These are phyloP conservation scores for Coemansia sp. DNA, from an alignment of 192 early-diverging fungal genomes.

Conservation along the genomic window DNA sequence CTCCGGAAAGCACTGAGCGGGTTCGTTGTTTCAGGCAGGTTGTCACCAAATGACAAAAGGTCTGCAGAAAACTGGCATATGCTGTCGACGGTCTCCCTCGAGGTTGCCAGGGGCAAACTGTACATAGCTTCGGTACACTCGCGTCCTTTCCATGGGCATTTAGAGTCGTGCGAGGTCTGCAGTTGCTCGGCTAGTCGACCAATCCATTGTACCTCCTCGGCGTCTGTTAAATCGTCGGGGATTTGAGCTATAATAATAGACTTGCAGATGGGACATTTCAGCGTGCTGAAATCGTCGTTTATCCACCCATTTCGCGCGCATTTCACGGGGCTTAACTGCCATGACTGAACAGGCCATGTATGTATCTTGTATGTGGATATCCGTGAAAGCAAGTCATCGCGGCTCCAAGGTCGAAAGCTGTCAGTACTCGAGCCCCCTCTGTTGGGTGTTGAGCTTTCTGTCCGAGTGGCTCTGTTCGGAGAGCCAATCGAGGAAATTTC, in stretches of 20 bases:
- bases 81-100: slow-evolving; percentile 34
- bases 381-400: slow-evolving; percentile 43
- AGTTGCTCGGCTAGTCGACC: slow-evolving; percentile 38
- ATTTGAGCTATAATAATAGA: slow-evolving; percentile 46
- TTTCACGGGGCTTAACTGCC: slow-evolving; percentile 36
- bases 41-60: slow-evolving; percentile 18
- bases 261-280: slow-evolving; percentile 41
- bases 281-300: slow-evolving; percentile 46
- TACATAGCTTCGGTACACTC: slow-evolving; percentile 36
- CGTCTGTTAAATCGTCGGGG: slow-evolving; percentile 35
- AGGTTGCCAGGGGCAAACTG: slow-evolving; percentile 34
- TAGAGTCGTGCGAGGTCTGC: slow-evolving; percentile 38
- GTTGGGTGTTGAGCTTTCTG: not conserved
- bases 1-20: slow-evolving; percentile 48
- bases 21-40: slow-evolving; percentile 23
- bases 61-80: slow-evolving; percentile 37
- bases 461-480: not conserved
- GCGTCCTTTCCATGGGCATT: slow-evolving; percentile 44
- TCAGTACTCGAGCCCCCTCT: slow-evolving; percentile 3
- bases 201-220: slow-evolving; percentile 42
- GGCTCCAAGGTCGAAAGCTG: slow-evolving; percentile 53
- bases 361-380: slow-evolving; percentile 52
- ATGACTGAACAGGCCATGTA: slow-evolving; percentile 50
- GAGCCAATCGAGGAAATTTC: not conserved
- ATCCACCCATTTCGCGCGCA: slow-evolving; percentile 54